Conservation (phyloP, 2,329 filamentous ascomycete genomes). For the Mariannaea elegans region DNA sequence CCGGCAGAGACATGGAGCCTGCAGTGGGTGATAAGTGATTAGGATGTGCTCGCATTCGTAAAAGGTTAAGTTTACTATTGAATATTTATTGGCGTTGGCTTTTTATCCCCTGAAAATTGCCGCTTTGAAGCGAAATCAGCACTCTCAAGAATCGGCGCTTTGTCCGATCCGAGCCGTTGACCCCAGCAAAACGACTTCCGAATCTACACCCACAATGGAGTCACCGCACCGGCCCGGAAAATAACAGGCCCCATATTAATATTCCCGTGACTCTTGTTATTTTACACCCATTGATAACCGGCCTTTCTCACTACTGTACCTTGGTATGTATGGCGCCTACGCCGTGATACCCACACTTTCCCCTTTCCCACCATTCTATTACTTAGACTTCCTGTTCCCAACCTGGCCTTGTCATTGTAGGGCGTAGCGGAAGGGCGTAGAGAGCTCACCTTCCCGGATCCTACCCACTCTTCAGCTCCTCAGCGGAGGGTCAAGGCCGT, state of each 20-base stretch:
- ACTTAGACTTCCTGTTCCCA: background rate
- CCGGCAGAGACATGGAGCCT: background rate
- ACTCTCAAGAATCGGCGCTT: no score
- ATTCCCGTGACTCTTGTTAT: constrained; percentile 7
- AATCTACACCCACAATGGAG: background rate
- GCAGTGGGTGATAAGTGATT: background rate
- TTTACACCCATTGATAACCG: background rate
- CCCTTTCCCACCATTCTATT: background rate
- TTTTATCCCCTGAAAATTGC: no score
- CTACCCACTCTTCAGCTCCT: background rate
- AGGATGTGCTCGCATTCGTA: background rate
- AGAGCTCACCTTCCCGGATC: background rate
- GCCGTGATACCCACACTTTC: no score
- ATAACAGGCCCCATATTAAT: background rate
- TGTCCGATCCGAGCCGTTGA: constrained; percentile 9
- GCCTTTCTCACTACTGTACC: no score
- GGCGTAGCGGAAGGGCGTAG: constrained; percentile 4
- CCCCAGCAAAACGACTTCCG: background rate
- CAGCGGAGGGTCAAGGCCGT: constrained; percentile 13
- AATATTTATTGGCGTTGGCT: no score
- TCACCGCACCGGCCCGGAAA: constrained; percentile 9
- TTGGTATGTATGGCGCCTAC: no score
- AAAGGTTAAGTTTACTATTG: no score
- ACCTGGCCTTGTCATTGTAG: constrained; percentile 5
- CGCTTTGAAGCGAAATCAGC: no score